Conservation (phyloP, 2,329 filamentous ascomycete genomes). For the Aureobasidium sp. region DNA sequence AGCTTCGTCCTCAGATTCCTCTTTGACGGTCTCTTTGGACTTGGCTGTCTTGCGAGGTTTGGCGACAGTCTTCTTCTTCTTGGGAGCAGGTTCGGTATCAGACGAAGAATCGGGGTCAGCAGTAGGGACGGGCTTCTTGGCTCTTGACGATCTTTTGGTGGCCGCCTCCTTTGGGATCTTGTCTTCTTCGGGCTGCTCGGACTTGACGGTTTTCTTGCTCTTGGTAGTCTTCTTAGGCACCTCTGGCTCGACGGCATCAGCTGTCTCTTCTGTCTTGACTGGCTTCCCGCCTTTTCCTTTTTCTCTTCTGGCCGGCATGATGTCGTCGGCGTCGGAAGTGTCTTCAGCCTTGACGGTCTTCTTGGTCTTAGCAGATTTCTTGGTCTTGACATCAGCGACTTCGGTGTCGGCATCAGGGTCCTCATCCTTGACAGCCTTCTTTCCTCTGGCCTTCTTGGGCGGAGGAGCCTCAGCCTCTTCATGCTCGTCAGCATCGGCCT, state of each 20-base stretch:
- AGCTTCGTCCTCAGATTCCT: conserved; percentile 3
- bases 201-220: conserved; percentile 11
- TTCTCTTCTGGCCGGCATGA: conserved; percentile 20
- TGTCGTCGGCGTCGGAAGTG: conserved; percentile 11
- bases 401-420: conserved; percentile 22
- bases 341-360: conserved; percentile 2
- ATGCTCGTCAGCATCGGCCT: conserved; percentile 32
- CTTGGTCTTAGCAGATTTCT: conserved; percentile 8
- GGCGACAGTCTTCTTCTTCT: conserved; percentile 13
- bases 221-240: conserved; percentile 11
- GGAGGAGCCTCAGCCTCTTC: conserved; percentile 28
- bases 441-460: conserved; percentile 23
- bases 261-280: neutral
- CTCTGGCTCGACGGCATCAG: conserved; percentile 12
- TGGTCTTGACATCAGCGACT: conserved; percentile 11
- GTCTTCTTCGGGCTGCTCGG: neutral
- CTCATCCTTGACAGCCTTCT: conserved; percentile 24
- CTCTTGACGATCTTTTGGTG: conserved; percentile 3
- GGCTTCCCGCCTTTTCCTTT: conserved; percentile 16
- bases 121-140: conserved; percentile 4
- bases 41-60: conserved; percentile 14
- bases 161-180: conserved; percentile 2
- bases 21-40: conserved; percentile 7
- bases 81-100: conserved; percentile 1
- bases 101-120: neutral